Evolutionary conservation across 2,329 filamentous ascomycete genomes (phyloP).

Genomic region (Didymella keratinophila): DNA sequence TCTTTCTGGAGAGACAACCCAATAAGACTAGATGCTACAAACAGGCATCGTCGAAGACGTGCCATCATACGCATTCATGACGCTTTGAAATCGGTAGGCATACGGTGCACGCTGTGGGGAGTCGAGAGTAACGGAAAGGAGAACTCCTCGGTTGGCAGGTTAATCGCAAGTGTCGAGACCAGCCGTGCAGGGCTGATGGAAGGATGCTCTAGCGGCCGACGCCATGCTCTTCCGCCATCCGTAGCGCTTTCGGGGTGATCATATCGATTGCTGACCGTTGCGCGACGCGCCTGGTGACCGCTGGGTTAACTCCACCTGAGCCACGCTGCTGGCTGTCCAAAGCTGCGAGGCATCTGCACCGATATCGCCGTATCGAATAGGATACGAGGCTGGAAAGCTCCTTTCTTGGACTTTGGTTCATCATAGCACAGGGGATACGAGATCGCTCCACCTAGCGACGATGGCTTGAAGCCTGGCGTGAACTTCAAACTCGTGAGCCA

Average conservation of each 20-base stretch:
- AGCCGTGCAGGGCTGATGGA: slow-evolving; percentile 42
- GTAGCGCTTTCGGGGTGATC: slow-evolving; percentile 33
- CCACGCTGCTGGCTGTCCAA: slow-evolving; percentile 29
- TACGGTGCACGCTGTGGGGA: slow-evolving; percentile 28
- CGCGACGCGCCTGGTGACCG: slow-evolving; percentile 30
- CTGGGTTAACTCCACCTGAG: slow-evolving; percentile 32
- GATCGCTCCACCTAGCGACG: slow-evolving; percentile 17
- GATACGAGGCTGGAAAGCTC: slow-evolving; percentile 18
- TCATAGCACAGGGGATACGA: slow-evolving; percentile 21
- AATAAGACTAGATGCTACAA: slow-evolving; percentile 41
- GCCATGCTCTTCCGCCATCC: slow-evolving; percentile 28
- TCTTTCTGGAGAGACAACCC: slow-evolving; percentile 51
- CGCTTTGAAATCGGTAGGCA: slow-evolving; percentile 26
- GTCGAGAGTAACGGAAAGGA: slow-evolving; percentile 22
- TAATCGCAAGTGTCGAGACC: slow-evolving; percentile 25
- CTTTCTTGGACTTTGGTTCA: slow-evolving; percentile 3
- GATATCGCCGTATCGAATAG: slow-evolving; percentile 28
- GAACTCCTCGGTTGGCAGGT: slow-evolving; percentile 18
- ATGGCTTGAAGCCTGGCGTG: slow-evolving; percentile 8
- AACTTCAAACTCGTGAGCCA: slow-evolving; percentile 8
- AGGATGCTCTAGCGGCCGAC: slow-evolving; percentile 26
- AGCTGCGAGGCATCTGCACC: slow-evolving; percentile 35
- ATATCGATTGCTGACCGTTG: slow-evolving; percentile 38
- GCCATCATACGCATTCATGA: slow-evolving; percentile 46
- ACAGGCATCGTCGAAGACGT: slow-evolving; percentile 35